A percentile compares a stretch with the other conserved stretches of the same genome.
These are phyloP conservation scores for Teratosphaeria destructans DNA, from an alignment of 2,329 filamentous ascomycete genomes.

Conservation along the genomic window DNA sequence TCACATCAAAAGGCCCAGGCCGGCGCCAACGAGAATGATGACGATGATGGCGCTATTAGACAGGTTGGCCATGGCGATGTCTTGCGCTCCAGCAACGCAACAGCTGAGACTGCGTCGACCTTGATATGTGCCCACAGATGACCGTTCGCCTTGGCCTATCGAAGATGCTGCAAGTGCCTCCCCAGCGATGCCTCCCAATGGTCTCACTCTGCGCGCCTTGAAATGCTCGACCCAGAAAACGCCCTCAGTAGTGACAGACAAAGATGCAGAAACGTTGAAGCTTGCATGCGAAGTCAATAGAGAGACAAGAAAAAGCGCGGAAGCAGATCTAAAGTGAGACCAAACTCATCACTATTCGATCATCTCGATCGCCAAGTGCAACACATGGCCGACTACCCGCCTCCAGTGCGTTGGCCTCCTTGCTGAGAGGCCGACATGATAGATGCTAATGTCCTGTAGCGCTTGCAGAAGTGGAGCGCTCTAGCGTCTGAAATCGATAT, in stretches of 20 bases:
- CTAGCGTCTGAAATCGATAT: neutral
- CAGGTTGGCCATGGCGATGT: neutral
- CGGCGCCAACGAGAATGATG: neutral
- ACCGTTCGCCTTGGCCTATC: neutral
- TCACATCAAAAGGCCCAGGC: neutral
- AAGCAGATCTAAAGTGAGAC: neutral
- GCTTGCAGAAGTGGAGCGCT: neutral
- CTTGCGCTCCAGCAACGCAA: neutral
- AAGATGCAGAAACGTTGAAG: neutral
- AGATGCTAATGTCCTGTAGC: neutral
- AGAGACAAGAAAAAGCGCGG: neutral
- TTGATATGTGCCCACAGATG: neutral
- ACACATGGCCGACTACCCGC: neutral
- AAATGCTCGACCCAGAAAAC: neutral
- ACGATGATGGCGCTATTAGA: neutral
- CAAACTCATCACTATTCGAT: neutral
- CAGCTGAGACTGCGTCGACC: neutral
- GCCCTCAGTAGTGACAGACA: neutral
- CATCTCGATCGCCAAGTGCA: neutral
- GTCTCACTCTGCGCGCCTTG: neutral
- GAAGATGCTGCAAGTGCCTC: neutral
- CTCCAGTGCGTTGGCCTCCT: neutral
- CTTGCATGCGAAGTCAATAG: neutral
- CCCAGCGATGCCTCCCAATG: neutral
- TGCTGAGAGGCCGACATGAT: neutral